Conservation (phyloP, 2,329 filamentous ascomycete genomes). For the Didymella lethalis region DNA sequence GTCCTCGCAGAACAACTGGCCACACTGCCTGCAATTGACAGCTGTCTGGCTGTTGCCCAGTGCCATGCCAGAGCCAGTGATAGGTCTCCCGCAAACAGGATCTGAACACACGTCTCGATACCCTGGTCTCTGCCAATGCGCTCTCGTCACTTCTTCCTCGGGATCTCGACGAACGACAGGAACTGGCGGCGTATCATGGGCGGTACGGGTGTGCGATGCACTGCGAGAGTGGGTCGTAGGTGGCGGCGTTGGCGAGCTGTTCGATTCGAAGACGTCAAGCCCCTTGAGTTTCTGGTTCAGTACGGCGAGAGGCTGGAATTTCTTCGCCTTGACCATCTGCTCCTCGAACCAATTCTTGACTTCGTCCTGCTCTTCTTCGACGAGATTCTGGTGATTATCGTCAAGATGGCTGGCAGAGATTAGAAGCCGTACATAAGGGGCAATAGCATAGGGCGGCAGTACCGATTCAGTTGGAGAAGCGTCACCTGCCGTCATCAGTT, state of each 20-base stretch:
- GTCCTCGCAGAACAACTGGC: constrained; percentile 91
- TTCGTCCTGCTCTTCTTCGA: constrained; percentile 88
- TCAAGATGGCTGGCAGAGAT: constrained; percentile 72
- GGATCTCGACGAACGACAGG: constrained; percentile 66
- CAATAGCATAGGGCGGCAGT: constrained; percentile 11
- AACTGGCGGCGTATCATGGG: constrained; percentile 41
- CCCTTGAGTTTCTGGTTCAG: constrained; percentile 94
- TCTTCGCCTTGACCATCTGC: constrained; percentile 91
- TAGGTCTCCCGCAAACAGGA: constrained; percentile 72
- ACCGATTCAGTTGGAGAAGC: constrained; percentile 81
- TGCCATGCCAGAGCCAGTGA: constrained; percentile 60
- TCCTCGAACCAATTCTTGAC: constrained; percentile 97
- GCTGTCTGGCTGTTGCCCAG: constrained; percentile 81
- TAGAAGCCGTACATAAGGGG: constrained; percentile 15
- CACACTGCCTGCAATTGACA: constrained; percentile 93
- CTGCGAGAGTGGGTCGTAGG: constrained; percentile 46
- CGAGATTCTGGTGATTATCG: constrained; percentile 87
- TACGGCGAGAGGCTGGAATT: constrained; percentile 88
- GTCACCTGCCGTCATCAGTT: constrained; percentile 70
- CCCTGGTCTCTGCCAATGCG: constrained; percentile 85
- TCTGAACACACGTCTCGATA: constrained; percentile 85
- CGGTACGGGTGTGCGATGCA: constrained; percentile 36
- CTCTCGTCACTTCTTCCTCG: constrained; percentile 85
- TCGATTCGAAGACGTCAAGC: constrained; percentile 92
- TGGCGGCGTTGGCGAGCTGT: constrained; percentile 68